Evolutionary conservation across 2,329 filamentous ascomycete species (phyloP).

Genomic region (Talaromyces sp.): DNA sequence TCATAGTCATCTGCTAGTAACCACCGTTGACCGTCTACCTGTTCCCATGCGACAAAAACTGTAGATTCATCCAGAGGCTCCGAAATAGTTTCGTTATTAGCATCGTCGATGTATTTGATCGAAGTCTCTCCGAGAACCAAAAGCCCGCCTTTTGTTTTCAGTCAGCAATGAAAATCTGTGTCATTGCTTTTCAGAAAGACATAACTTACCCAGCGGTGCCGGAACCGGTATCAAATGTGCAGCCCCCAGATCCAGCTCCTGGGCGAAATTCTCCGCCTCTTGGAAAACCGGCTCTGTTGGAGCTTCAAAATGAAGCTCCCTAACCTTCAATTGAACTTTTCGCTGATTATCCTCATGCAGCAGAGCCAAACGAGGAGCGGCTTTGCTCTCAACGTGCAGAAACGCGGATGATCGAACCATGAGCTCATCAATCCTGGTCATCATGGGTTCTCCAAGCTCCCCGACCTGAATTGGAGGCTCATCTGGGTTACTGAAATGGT

Average conservation of each 20-base stretch:
- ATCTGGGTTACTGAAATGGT: slow-evolving; percentile 14
- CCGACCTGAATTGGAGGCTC: slow-evolving; percentile 37
- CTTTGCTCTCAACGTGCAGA: slow-evolving; percentile 47
- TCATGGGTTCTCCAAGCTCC: slow-evolving; percentile 57
- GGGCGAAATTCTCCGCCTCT: slow-evolving; percentile 45
- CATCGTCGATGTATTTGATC: slow-evolving; percentile 78
- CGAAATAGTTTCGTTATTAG: slow-evolving; percentile 61
- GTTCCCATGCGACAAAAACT: slow-evolving; percentile 88
- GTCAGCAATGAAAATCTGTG: slow-evolving; percentile 2
- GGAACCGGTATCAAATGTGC: slow-evolving; percentile 59
- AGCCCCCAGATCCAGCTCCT: slow-evolving; percentile 55
- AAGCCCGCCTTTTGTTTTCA: slow-evolving; percentile 57
- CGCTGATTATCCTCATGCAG: slow-evolving; percentile 60
- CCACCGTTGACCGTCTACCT: slow-evolving; percentile 74
- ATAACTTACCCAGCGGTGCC: slow-evolving; percentile 44
- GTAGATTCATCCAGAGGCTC: slow-evolving; percentile 65
- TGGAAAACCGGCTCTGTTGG: slow-evolving; percentile 50
- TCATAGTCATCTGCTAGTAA: slow-evolving; percentile 90
- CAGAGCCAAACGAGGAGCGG: slow-evolving; percentile 57
- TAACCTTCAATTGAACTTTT: slow-evolving; percentile 50
- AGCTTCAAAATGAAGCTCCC: slow-evolving; percentile 49
- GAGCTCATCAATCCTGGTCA: slow-evolving; percentile 60
- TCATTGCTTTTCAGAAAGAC: background rate
- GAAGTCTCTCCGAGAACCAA: slow-evolving; percentile 74
- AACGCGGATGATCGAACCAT: slow-evolving; percentile 63